Base-by-base conservation (phyloP, 805 yeast species). In the Yamadazyma nakazawae region DNA sequence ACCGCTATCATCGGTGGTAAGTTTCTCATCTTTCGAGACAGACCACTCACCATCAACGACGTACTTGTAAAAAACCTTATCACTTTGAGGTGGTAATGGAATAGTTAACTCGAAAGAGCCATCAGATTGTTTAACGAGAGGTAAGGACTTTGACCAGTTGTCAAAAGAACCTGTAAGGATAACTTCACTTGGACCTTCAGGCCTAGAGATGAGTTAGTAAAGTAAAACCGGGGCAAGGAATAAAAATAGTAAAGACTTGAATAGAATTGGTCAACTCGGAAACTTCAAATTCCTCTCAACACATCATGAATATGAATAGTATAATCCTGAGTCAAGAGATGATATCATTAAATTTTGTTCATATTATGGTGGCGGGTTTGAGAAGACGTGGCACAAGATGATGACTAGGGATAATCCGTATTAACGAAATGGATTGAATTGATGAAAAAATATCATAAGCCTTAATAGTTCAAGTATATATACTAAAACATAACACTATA, bases 21-120 rank as follows among this genome's bases (percentile, higher is more conserved):
- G 62, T 37, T 64, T 64, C 50, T 75, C 74, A 30, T 54, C 43
- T 1, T 62, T 60, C 16, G 72, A 67, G 19, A 72, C 71, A 19
- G 62, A 59, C 90, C 90, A 85, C 39, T 75, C 76, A 39, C 84
- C 88, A 60, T 84, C 90, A 37, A 84, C 90, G 47, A 85, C 78
- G 59, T 78, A 84, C 67, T 81, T 81, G 68, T 75, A 81, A 18
- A 68, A 63, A 35, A 81, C 60, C 55, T 69, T 68, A 42, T 62
- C 71, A 18, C 57, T 68, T 25, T 69, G 63, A n/a, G 66, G 42
- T 16, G 71, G 70, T 43, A 82, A 68, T 18, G 88, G 88, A 44
- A 81, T 71, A 2, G 82, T 72, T 44, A 82, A 64, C 45, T 76
- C 75, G 57, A 82, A 83, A n/a, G 80, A 74, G 17, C 85, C 87